Base-by-base conservation (phyloP, 371 early-diverging fungal species). In the Haplosporangium sp. region DNA sequence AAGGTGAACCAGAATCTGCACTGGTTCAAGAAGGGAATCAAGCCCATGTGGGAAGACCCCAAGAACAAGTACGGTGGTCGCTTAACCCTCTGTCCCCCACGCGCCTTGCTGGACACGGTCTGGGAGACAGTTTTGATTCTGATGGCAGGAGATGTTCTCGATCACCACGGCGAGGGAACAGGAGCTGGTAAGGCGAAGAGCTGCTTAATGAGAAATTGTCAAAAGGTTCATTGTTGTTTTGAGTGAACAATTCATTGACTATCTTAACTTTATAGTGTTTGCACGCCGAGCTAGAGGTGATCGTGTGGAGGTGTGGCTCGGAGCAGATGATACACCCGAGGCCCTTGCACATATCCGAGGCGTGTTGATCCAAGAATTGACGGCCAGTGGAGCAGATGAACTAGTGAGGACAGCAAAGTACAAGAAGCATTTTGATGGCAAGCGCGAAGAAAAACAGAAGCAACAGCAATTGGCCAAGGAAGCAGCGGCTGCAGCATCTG, bases 1-100 rank as follows among this genome's bases (percentile, higher is more conserved):
- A 55, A 65, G 21, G 63, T 77, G 50, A 84, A 86, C 60, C 87
- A 86, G 42, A 89, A 86, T 46, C 50, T 89, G 43, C 87, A 86
- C 48, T 89, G 86, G 68, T 89, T 89, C 72, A 67, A 82, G 42
- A 69, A 86, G 56, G 86, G 84, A 3, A 82, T 89, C 42, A 81
- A 85, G 46, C 89, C 89, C 42, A 84, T 87, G 85, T 89, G 89
- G 89, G 89, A 89, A 66, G 89, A 89, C 54, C 74, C 73, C n/a
- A 73, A 67, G 37, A 89, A 89, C 68, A 67, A 81, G 64, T 64
- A 80, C 14, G 89, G 89, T 41, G 89, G 89, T 2, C 82, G 89
- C 6, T 60, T 89, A 14, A 83, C 86, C 0, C 37, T 85, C 1
- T 83, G 79, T 38, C 83, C 83, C 9, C 60, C 82, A 13, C 73